These are phyloP conservation scores for Plasmodium vivax DNA, from an alignment of 169 alveolate species.

Conservation along the genomic window DNA sequence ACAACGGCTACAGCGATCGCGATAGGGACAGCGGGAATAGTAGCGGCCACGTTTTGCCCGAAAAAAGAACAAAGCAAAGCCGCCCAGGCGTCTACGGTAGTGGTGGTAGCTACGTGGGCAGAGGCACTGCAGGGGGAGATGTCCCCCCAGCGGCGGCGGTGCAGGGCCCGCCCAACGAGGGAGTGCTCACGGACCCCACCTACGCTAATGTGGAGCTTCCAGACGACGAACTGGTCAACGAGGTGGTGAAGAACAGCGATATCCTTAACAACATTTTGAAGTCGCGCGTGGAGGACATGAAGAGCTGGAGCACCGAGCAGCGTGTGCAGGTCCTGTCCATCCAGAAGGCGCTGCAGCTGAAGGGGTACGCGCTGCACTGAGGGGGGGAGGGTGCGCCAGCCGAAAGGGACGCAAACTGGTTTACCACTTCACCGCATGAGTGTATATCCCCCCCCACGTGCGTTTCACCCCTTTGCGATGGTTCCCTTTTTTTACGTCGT, in stretches of 20 bases:
- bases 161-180: not conserved
- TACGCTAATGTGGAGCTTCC: slow-evolving; percentile 26
- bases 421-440: not conserved
- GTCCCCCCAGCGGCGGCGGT: not conserved
- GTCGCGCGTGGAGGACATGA: slow-evolving; percentile 49
- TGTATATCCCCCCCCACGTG: not conserved
- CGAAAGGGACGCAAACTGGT: too few species aligned
- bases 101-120: not conserved
- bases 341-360: slow-evolving; percentile 46
- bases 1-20: not conserved
- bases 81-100: not conserved
- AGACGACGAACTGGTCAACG: slow-evolving; percentile 58
- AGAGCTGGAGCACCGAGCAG: slow-evolving; percentile 39
- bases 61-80: not conserved
- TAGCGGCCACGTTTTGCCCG: not conserved
- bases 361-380: slow-evolving; percentile 41
- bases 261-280: slow-evolving; percentile 62
- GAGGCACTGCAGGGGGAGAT: not conserved
- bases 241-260: slow-evolving; percentile 33
- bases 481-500: not conserved
- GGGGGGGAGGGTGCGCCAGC: not conserved
- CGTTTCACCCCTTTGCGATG: not conserved
- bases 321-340: slow-evolving; percentile 35
- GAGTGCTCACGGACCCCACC: not conserved
- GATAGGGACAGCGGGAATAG: not conserved